Evolutionary conservation across 208 protist genomes (phyloP).

Genomic region (Acanthamoeba lenticulata): DNA sequence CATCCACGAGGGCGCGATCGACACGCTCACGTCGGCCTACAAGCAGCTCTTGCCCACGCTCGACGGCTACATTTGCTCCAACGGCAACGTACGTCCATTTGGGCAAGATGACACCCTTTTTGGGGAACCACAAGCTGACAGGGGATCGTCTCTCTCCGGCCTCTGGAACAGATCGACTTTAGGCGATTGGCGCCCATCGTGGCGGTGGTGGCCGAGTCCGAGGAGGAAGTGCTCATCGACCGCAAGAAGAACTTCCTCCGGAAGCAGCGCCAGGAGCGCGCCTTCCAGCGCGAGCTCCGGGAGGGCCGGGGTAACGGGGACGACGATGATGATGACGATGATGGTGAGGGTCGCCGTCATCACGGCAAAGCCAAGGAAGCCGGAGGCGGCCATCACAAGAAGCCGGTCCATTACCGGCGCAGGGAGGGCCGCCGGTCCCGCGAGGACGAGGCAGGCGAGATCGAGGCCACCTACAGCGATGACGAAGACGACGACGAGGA

Average conservation of each 20-base stretch:
- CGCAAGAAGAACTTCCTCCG: background rate
- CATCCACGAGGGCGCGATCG: constrained; percentile 2
- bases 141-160: background rate
- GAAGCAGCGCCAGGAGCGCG: background rate
- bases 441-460: constrained; percentile 1
- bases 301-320: background rate
- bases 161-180: background rate
- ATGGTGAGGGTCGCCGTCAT: background rate
- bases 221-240: background rate
- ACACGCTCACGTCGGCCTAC: background rate
- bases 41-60: background rate
- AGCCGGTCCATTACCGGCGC: background rate
- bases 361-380: constrained; percentile 16
- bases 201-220: background rate
- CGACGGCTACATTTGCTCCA: constrained; percentile 18
- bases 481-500: constrained; percentile 42
- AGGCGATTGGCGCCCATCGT: background rate
- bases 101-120: background rate
- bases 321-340: background rate
- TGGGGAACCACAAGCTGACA: too few species aligned
- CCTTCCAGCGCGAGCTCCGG: background rate
- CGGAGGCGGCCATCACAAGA: background rate
- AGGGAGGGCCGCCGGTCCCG: background rate
- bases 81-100: background rate
- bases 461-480: background rate